Base-by-base conservation (phyloP, 176 grass and related monocot genomes). In the Paspalum vaginatum region DNA sequence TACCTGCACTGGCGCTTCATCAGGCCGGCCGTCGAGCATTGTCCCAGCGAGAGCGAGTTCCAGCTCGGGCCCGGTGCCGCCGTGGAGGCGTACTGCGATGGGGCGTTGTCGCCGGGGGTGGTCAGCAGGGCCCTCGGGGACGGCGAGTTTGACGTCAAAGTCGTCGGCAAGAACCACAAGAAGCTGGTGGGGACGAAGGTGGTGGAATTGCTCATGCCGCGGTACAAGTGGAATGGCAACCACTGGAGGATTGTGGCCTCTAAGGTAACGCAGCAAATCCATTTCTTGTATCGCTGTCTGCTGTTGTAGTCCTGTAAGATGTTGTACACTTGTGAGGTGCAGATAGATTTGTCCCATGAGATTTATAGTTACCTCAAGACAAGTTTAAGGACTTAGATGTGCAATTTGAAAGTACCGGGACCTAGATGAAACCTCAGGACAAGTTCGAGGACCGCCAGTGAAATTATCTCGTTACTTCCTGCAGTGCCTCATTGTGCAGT, bases 1-100 rank as follows among this genome's bases (percentile, higher is more conserved):
- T 89, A 89, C 75, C 80, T 94, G 68, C 77, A 94, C 61, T 88
- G 70, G 66, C 24, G 56, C 2, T 94, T 87, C 56, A 87, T 94
- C 40, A 77, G 92, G 44, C 76, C 86, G 0, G 67, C 80, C 8
- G 80, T 73, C 2, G 76, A 84, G 73, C 77, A 82, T 9, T 9
- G 11, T 0, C 81, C 71, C 1, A 5, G 4, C 16, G 42, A 66
- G 3, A 40, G 82, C 10, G 73, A 84, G 67, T 87, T 91, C 82
- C 70, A 5, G 14, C 56, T 81, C 15, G 8, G 2, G 25, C 68
- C 79, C 0, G 42, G 74, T 1, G 81, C 87, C 0, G 77, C 76
- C 0, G 86, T 94, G 2, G 89, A 94, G 84, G 81, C 32, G 0
- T 86, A 91, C 76, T 84, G 86, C 7, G 77, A 89, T 5, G 80